Evolutionary conservation across 2,329 filamentous ascomycete species (phyloP).

Genomic region (Fusarium sp.): DNA sequence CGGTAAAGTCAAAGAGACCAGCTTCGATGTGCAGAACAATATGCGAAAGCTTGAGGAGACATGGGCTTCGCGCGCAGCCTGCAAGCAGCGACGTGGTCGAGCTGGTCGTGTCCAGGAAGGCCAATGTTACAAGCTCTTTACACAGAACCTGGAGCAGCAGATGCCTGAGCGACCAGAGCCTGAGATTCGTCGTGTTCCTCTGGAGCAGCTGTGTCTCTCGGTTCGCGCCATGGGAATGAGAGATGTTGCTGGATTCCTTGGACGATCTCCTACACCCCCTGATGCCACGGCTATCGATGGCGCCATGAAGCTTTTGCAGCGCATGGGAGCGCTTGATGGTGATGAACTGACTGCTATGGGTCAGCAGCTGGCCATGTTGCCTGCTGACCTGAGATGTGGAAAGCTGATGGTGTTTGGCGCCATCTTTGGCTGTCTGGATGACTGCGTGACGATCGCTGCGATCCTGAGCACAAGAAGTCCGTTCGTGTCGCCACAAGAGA

Average conservation of each 20-base stretch:
- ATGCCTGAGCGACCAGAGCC: conserved; percentile 92
- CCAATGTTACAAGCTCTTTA: conserved; percentile 95
- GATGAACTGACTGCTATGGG: conserved; percentile 89
- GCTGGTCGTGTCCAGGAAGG: conserved; percentile 92
- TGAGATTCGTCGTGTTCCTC: conserved; percentile 88
- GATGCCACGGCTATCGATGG: conserved; percentile 85
- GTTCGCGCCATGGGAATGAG: conserved; percentile 93
- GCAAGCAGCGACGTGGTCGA: conserved; percentile 91
- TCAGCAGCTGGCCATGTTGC: conserved; percentile 92
- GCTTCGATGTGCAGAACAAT: conserved; percentile 88
- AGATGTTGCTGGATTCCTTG: conserved; percentile 82
- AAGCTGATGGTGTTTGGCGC: conserved; percentile 96
- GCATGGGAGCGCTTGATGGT: conserved; percentile 89
- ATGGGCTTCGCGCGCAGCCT: conserved; percentile 92
- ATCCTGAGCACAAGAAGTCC: conserved; percentile 90
- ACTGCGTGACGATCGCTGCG: conserved; percentile 86
- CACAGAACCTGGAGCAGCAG: conserved; percentile 79
- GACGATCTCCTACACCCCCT: conserved; percentile 87
- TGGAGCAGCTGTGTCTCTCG: conserved; percentile 93
- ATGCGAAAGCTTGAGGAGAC: conserved; percentile 95
- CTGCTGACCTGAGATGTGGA: conserved; percentile 87
- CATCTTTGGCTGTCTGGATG: conserved; percentile 90
- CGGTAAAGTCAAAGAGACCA: conserved; percentile 94
- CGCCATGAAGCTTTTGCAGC: conserved; percentile 76
- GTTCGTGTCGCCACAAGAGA: conserved; percentile 84